Base-by-base conservation (phyloP, 2,329 filamentous ascomycete species). In the Colletotrichum neosansevieriae region DNA sequence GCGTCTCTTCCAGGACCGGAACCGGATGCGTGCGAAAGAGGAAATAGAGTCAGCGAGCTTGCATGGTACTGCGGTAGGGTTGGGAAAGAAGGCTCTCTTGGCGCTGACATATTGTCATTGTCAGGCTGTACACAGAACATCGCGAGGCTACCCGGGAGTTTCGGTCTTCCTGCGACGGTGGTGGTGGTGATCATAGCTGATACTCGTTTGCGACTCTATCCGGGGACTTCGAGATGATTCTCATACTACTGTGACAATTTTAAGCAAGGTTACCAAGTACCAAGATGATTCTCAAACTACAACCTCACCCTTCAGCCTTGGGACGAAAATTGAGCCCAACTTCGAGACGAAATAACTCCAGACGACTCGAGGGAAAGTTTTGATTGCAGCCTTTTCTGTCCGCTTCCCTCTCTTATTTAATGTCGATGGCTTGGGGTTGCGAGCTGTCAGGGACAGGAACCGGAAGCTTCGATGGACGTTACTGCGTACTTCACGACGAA, bases 131-230 rank as follows among this genome's bases (percentile, higher is more conserved):
- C 45, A 49, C 58, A 24, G 38, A n/a, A 59, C 34, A 13, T 15
- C 6, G 19, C 29, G 24, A 57, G 34, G 56, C 50, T 59, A 17
- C 12, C 17, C 61, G 66, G 66, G 47, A 47, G n/a, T 32, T 24
- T 56, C 54, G 56, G 61, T 36, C 15, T 34, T 38, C 59, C 62
- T 69, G 66, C 56, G 62, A 66, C 62, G 62, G 51, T 6, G 62
- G 21, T 15, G 62, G 51, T 6, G 62, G 21, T 15, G 21, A 60
- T 40, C 66, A 69, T 49, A 66, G 49, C 66, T 69, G 66, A 69
- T 65, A 69, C 66, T 66, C 61, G 49, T 69, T 51, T 69, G 66
- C 66, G 61, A 69, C 66, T 69, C 56, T 38, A 51, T 53, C 58
- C 47, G 40, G 47, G 9, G 34, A 15, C 38, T 19, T 56, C 60